Evolutionary conservation across 2,329 filamentous ascomycete species (phyloP).

Genomic region (Neonectria magnoliae): DNA sequence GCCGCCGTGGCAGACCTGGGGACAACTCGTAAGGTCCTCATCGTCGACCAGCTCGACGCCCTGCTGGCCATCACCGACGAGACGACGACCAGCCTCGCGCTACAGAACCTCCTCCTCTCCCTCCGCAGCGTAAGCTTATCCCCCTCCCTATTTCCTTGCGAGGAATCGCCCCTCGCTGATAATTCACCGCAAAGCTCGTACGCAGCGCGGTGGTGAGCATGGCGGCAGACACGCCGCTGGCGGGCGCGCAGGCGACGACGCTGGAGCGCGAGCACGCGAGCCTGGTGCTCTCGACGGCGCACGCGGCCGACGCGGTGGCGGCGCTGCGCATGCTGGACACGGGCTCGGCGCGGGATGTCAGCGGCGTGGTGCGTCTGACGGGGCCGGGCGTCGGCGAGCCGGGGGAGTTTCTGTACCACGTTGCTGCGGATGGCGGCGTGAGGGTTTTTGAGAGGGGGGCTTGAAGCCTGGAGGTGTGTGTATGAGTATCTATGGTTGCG

Average conservation of each 20-base stretch:
- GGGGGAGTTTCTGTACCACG: slow-evolving; percentile 82
- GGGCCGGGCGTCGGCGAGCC: slow-evolving; percentile 59
- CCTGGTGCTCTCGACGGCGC: slow-evolving; percentile 77
- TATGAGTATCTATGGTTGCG: background rate
- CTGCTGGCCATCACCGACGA: slow-evolving; percentile 68
- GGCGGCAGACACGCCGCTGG: slow-evolving; percentile 78
- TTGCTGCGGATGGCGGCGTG: slow-evolving; percentile 81
- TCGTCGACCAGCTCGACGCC: slow-evolving; percentile 74
- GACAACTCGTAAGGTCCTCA: slow-evolving; percentile 59
- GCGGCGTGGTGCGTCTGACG: slow-evolving; percentile 84
- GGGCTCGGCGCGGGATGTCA: slow-evolving; percentile 89
- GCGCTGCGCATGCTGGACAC: slow-evolving; percentile 83
- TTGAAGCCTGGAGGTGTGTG: slow-evolving; percentile 28
- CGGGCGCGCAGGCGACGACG: slow-evolving; percentile 68
- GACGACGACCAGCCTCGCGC: slow-evolving; percentile 53
- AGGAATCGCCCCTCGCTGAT: background rate
- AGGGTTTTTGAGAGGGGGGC: slow-evolving; percentile 84
- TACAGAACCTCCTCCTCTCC: slow-evolving; percentile 66
- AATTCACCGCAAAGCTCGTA: slow-evolving; percentile 61
- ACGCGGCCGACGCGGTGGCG: slow-evolving; percentile 77
- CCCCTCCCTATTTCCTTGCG: too few relatives aligned
- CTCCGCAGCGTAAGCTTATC: slow-evolving; percentile 69
- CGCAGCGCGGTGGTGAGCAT: slow-evolving; percentile 74
- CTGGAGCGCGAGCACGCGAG: slow-evolving; percentile 77
- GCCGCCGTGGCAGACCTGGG: slow-evolving; percentile 51